Percentiles rank a stretch among this genome's conserved stretches.
phyloP scores from a whole-genome alignment of 1,139 yeast genomes.

The Protomyces inundatus region DNA sequence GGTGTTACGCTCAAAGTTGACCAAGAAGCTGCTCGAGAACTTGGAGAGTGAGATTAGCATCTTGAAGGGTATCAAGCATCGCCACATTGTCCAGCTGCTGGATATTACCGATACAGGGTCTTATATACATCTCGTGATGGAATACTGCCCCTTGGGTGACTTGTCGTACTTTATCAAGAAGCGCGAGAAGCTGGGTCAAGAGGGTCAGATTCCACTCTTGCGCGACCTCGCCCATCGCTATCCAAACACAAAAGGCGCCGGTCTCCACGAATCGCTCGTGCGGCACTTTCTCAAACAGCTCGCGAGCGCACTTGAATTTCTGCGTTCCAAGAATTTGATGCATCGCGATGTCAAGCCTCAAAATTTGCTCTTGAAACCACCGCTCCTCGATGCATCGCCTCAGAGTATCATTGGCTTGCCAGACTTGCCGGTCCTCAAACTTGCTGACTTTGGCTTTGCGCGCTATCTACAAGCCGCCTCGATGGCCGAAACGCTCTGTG shows the following conservation, averaged over 20 bases:
- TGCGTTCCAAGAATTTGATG: conserved; percentile 75
- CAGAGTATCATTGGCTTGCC: conserved; percentile 61
- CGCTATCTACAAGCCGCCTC: conserved; percentile 86
- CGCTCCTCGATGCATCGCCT: conserved; percentile 44
- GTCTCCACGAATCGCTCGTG: conserved; percentile 71
- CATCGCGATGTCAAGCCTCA: conserved; percentile 96
- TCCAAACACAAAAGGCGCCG: conserved; percentile 74
- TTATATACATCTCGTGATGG: conserved; percentile 90
- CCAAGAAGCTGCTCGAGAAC: conserved; percentile 80
- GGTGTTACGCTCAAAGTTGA: conserved; percentile 74
- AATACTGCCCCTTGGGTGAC: conserved; percentile 92
- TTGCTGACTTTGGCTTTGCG: conserved; percentile 98
- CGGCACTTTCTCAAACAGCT: conserved; percentile 82
- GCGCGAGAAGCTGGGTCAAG: conserved; percentile 54
- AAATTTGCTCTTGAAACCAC: conserved; percentile 74
- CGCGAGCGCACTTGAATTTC: conserved; percentile 73
- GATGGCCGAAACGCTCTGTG: conserved; percentile 94
- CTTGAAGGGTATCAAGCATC: conserved; percentile 78
- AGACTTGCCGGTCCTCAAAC: conserved; percentile 75
- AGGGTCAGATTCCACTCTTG: conserved; percentile 67
- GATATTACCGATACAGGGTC: conserved; percentile 52
- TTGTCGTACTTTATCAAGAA: conserved; percentile 77
- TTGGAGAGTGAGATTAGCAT: conserved; percentile 86
- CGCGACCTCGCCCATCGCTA: conserved; percentile 69
- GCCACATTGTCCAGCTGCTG: conserved; percentile 80